A percentile compares a stretch with the other conserved stretches of the same genome.
Conservation (phyloP, 768 basidiomycete species). For the Tulasnella sp. region DNA sequence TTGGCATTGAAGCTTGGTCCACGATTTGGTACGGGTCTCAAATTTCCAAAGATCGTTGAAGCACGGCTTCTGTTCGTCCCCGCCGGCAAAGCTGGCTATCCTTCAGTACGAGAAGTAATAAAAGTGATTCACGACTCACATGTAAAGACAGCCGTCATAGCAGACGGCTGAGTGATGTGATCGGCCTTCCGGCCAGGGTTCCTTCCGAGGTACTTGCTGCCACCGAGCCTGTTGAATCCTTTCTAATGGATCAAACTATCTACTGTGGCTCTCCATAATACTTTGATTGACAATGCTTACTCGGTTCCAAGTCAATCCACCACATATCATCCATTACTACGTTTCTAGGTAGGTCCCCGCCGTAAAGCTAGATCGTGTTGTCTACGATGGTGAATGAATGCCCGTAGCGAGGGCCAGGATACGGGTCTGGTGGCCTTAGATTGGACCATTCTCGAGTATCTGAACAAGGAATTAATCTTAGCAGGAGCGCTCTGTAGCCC, state of each 20-base stretch:
- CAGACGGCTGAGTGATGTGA: background rate
- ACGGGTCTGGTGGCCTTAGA: background rate
- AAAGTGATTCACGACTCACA: background rate
- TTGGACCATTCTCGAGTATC: background rate
- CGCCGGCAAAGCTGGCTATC: background rate
- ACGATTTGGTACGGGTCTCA: no score
- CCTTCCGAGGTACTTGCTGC: background rate
- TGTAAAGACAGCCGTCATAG: background rate
- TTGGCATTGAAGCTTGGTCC: no score
- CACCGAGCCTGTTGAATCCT: background rate
- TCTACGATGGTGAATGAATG: background rate
- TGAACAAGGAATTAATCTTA: background rate
- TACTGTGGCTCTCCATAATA: background rate
- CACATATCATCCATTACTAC: background rate
- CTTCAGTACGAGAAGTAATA: background rate
- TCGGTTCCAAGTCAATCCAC: background rate
- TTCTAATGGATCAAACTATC: background rate
- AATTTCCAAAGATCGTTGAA: no score
- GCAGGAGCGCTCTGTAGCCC: background rate
- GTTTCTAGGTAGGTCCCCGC: background rate
- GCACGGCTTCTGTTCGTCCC: no score
- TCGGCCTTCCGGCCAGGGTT: background rate
- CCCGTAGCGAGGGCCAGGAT: background rate
- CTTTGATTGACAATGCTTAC: background rate
- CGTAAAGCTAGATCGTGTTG: background rate